Evolutionary conservation across 805 yeast species (phyloP).

Genomic region (Candida lessepsii): DNA sequence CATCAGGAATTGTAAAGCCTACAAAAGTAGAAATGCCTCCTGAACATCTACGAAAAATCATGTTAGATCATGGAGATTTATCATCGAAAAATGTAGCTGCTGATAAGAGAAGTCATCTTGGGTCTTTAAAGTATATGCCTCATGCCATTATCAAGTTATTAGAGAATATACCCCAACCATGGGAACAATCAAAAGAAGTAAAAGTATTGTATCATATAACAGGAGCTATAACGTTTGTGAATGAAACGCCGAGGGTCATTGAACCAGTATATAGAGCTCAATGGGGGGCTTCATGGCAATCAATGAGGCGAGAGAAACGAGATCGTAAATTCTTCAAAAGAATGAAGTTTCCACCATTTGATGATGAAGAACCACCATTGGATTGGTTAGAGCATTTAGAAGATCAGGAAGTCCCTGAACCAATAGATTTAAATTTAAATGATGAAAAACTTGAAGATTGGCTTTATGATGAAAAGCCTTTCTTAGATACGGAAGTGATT

Average conservation of each 20-base stretch:
- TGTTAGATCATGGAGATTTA: conserved; percentile 82
- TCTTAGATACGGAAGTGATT: conserved; percentile 48
- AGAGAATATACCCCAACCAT: conserved; percentile 98
- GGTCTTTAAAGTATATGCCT: conserved; percentile 92
- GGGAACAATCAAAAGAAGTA: conserved; percentile 88
- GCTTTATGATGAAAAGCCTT: conserved; percentile 78
- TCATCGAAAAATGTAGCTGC: conserved; percentile 73
- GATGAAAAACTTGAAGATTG: conserved; percentile 66
- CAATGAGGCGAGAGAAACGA: conserved; percentile 91
- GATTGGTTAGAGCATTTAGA: conserved; percentile 79
- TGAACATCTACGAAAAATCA: conserved; percentile 83
- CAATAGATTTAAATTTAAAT: conserved; percentile 66
- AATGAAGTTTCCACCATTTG: conserved; percentile 93
- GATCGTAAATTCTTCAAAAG: conserved; percentile 88
- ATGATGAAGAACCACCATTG: conserved; percentile 94
- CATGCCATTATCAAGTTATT: conserved; percentile 86
- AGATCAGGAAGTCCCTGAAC: conserved; percentile 68
- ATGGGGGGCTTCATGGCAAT: conserved; percentile 92
- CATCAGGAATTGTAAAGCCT: conserved; percentile 52
- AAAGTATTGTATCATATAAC: conserved; percentile 83
- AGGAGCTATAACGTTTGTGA: conserved; percentile 94
- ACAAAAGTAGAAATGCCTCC: conserved; percentile 86
- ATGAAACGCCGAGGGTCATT: conserved; percentile 87
- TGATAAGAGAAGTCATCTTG: conserved; percentile 84
- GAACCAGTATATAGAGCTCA: conserved; percentile 91